Evolutionary conservation across 2,329 filamentous ascomycete species (phyloP), one percentile per base, ranked within the genome.

Genomic region (Mycogone perniciosa): DNA sequence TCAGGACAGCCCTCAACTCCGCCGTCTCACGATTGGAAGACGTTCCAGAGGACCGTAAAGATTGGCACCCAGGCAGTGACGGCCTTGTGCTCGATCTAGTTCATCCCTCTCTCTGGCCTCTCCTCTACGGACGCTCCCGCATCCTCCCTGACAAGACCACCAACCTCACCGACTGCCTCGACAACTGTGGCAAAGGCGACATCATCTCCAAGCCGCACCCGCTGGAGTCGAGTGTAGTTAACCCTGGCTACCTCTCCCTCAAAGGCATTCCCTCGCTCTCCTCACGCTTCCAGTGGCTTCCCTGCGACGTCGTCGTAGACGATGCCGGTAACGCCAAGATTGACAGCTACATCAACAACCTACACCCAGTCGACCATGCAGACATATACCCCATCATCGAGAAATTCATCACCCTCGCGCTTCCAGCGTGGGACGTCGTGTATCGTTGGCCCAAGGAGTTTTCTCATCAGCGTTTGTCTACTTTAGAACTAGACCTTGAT

Each of bases 31-130:
- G 60, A 0, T 67, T 88, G 2, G 76, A 84, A 52, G 63, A 76
- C 13, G 69, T 77, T 1, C 73, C 76, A 0, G 73, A 77, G 6
- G 49, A 66, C 0, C 45, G 69, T 33, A 75, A 77, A 55, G 82
- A 85, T 62, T 87, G 77, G 74, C 80, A 86, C 62, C 83, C 82
- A 0, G 69, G 74, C 2, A 81, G 77, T 0, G 67, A 80, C 31
- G 63, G 68, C 1, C 75, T 73, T 53, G 81, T 87, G 2, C 73
- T 83, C 0, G 77, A 87, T 59, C 66, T 86, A 1, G 73, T 86
- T 5, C 76, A 86, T 56, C 82, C 83, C 1, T 86, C 81, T 0
- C 67, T 86, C 6, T 86, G 75, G 56, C 81, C 83, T 0, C 63
- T 86, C 0, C 61, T 80, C 1, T 82, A 80, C 56, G 79, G 77